A percentile compares a stretch with the other conserved stretches of the same genome.
Evolutionary conservation across 495 filamentous ascomycete genomes (phyloP).

Genomic region (Talaromyces adpressus): DNA sequence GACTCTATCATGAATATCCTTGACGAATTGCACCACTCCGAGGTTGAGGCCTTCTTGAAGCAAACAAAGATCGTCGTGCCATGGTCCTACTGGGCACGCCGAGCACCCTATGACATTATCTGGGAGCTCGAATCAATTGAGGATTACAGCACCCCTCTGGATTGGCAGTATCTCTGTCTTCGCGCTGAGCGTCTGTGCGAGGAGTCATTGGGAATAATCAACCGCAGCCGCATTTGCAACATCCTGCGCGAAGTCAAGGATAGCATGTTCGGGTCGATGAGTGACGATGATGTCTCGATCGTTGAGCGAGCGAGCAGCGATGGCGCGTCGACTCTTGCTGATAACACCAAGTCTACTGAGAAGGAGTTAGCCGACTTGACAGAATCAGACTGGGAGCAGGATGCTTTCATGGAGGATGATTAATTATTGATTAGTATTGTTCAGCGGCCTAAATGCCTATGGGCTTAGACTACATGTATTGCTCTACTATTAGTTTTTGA

Average conservation of each 20-base stretch:
- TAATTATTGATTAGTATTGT: no score
- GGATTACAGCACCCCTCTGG: not conserved
- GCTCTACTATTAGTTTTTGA: not conserved
- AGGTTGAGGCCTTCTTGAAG: not conserved
- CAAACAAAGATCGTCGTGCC: not conserved
- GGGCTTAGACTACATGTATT: not conserved
- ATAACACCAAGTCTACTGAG: not conserved
- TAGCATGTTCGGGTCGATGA: not conserved
- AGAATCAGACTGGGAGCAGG: not conserved
- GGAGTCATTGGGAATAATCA: constrained; percentile 1
- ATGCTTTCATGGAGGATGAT: not conserved
- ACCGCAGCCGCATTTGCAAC: constrained; percentile 2
- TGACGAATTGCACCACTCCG: not conserved
- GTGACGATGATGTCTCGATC: not conserved
- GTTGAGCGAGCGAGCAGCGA: not conserved
- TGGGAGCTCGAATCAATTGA: constrained; percentile 1
- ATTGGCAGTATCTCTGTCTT: constrained; percentile 5
- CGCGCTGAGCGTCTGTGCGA: not conserved
- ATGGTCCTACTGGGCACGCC: not conserved
- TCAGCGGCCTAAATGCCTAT: not conserved
- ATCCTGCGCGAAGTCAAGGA: not conserved
- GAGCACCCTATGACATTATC: not conserved
- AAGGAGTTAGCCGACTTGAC: not conserved
- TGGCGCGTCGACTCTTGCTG: not conserved
- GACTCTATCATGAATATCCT: not conserved